Base-by-base conservation (phyloP, 1,139 yeast species). In the Scheffersomyces titani region DNA sequence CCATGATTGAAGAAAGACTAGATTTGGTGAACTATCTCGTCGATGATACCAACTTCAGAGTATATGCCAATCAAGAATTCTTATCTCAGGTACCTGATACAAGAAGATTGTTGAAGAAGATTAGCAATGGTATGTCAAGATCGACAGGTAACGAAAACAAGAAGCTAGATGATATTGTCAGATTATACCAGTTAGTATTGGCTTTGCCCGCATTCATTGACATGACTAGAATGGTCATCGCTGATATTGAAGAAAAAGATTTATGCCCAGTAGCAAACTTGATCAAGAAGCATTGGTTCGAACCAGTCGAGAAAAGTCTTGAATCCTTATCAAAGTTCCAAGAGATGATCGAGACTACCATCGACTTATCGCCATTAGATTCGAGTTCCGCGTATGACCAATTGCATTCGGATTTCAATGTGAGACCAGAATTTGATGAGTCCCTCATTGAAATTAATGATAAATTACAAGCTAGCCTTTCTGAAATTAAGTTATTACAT, bases 321-420 rank as follows among this genome's bases (percentile, higher is more conserved):
- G 70, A 70, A 1, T 83, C 88, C 1, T 78, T 94, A 57, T 70
- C 76, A 22, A 92, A 90, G 62, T 83, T 89, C 54, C 89, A 90
- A 68, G 97, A 92, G 65, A 80, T 96, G 67, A 92, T 94, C 7
- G 98, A 94, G 70, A 89, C 97, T 2, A 93, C 98, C 0, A 88
- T 96, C 21, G 99, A 94, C 69, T 77, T 94, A 51, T 85, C 88
- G 36, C 93, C 97, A 1, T 80, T 92, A 56, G 92, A 89, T 53
- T 73, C 81, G 44, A 76, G 82, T 53, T 89, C 76, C 2, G 69
- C 72, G 1, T 65, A 65, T 52, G 74, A 73, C 47, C 66, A 75
- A 40, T 63, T 74, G 45, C 68, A 74, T 57, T 69, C 90, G 57
- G 94, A 93, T 68, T 92, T 89, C 65, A 86, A 90, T 64, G 91